Percentiles rank a stretch among this genome's conserved stretches.
Evolutionary conservation across 2,329 filamentous ascomycete species (phyloP).

Genomic region (Colletotrichum graminicola): DNA sequence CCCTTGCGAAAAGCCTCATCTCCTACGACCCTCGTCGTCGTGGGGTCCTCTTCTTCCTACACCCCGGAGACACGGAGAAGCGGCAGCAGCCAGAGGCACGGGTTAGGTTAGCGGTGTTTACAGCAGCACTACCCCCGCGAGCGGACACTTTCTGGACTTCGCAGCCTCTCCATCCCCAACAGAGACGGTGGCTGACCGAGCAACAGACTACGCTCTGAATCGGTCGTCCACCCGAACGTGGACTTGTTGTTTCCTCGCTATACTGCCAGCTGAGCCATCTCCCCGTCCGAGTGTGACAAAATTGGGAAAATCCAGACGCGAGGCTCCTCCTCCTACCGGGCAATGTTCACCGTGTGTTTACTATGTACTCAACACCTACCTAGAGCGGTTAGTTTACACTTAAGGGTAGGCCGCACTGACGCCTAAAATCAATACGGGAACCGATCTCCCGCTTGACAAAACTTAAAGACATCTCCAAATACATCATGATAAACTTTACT

Average conservation of each 20-base stretch:
- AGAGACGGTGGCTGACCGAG: background rate
- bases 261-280: background rate
- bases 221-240: background rate
- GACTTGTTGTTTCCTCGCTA: background rate
- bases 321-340: background rate
- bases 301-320: background rate
- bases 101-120: too few relatives aligned
- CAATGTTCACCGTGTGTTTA: background rate
- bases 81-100: background rate
- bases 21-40: background rate
- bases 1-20: conserved; percentile 1
- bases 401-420: background rate
- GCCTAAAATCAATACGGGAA: background rate
- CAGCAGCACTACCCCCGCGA: too few relatives aligned
- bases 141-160: background rate
- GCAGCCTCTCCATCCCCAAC: background rate
- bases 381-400: conserved; percentile 6
- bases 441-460: background rate
- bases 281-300: background rate
- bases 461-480: background rate
- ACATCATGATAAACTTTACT: background rate
- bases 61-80: conserved; percentile 10
- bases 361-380: background rate
- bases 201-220: conserved; percentile 1
- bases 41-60: conserved; percentile 26